Evolutionary conservation across 108 stramenopile genomes (phyloP).

Genomic region (Cyclotella sp.): DNA sequence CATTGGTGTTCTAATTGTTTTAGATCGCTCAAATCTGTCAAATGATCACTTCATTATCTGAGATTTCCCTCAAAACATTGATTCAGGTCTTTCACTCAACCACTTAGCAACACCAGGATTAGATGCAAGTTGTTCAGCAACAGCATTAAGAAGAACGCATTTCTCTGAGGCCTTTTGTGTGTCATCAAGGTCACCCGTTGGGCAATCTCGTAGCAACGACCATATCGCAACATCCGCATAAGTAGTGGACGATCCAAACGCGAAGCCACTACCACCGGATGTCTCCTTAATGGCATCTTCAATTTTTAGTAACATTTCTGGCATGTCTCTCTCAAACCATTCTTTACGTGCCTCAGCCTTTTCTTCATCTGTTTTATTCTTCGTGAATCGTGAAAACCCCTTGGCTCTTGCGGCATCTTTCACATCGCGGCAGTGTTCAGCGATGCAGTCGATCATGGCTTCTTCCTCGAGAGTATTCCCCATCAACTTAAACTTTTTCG

Average conservation of each 20-base stretch:
- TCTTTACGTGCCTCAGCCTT: slow-evolving; percentile 47
- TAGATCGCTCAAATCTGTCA: background rate
- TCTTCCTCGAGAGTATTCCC: slow-evolving; percentile 56
- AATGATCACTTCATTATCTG: background rate
- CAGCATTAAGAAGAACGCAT: slow-evolving; percentile 46
- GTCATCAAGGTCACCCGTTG: slow-evolving; percentile 49
- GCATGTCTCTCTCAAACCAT: slow-evolving; percentile 61
- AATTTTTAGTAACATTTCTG: slow-evolving; percentile 58
- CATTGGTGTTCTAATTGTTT: too few relatives aligned
- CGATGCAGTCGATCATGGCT: slow-evolving; percentile 68
- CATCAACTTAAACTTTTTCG: slow-evolving; percentile 58
- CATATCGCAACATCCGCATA: slow-evolving; percentile 65
- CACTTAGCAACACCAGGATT: slow-evolving; percentile 55
- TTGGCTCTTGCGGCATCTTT: slow-evolving; percentile 58
- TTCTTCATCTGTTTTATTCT: slow-evolving; percentile 59
- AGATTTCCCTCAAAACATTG: slow-evolving; percentile 45
- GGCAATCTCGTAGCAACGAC: slow-evolving; percentile 59
- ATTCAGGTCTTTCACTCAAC: slow-evolving; percentile 57
- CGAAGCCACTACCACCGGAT: slow-evolving; percentile 39
- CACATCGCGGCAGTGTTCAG: slow-evolving; percentile 73
- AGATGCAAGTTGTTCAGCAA: slow-evolving; percentile 50
- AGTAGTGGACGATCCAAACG: slow-evolving; percentile 48
- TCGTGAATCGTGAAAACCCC: slow-evolving; percentile 62
- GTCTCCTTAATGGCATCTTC: slow-evolving; percentile 47
- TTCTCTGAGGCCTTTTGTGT: slow-evolving; percentile 57